A percentile compares a stretch with the other conserved stretches of the same genome.
Conservation (phyloP, 2,329 filamentous ascomycete genomes). For the Lojkania enalia region DNA sequence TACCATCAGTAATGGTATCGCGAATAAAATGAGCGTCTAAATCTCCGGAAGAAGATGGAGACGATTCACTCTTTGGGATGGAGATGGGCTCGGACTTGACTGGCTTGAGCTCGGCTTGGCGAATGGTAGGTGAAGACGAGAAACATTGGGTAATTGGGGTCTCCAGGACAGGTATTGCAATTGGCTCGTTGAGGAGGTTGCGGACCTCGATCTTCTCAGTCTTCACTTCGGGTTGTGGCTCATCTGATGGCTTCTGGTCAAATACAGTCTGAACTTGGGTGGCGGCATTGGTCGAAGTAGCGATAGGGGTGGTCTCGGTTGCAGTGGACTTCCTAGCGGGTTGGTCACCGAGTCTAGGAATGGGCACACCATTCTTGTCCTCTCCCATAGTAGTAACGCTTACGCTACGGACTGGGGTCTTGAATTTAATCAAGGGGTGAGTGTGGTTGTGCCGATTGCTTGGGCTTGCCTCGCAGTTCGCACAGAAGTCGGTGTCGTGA, state of each 20-base stretch:
- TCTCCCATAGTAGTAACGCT: conserved; percentile 84
- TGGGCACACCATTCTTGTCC: conserved; percentile 66
- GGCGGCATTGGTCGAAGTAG: conserved; percentile 55
- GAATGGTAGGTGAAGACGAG: conserved; percentile 17
- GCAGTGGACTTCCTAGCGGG: conserved; percentile 51
- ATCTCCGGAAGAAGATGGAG: conserved; percentile 22
- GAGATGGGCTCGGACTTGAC: conserved; percentile 20
- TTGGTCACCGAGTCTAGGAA: conserved; percentile 74
- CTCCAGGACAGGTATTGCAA: conserved; percentile 37
- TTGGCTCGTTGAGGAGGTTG: conserved; percentile 43
- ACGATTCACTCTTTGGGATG: conserved; percentile 10
- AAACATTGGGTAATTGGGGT: conserved; percentile 34
- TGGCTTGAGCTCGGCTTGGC: conserved; percentile 24
- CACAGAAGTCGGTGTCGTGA: conserved; percentile 93
- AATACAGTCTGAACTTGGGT: conserved; percentile 67
- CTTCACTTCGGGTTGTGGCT: conserved; percentile 40
- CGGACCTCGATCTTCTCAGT: conserved; percentile 48
- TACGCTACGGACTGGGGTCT: conserved; percentile 85
- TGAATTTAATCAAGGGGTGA: conserved; percentile 97
- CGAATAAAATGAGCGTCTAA: conserved; percentile 72
- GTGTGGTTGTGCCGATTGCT: conserved; percentile 86
- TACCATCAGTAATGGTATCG: conserved; percentile 80
- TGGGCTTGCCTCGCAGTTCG: conserved; percentile 87
- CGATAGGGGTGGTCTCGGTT: conserved; percentile 55
- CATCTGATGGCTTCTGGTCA: conserved; percentile 62